A percentile compares a stretch with the other conserved stretches of the same genome.
These are phyloP conservation scores for Saccharomyces uvarum DNA, from an alignment of 1,139 yeast species.

Conservation along the genomic window DNA sequence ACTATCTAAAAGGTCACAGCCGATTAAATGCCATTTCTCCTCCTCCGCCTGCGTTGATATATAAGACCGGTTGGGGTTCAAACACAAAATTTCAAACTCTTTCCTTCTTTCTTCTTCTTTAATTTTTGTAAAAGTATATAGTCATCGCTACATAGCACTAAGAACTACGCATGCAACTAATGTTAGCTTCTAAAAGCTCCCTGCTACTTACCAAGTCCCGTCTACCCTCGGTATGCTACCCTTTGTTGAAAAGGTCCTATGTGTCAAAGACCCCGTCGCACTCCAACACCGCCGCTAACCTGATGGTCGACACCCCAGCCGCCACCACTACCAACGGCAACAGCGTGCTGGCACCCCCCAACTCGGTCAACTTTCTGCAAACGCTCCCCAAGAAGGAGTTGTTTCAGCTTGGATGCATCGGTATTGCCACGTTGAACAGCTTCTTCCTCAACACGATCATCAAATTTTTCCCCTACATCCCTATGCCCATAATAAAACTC, in stretches of 20 bases:
- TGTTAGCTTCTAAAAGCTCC: background rate
- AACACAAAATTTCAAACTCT: background rate
- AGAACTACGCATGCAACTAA: background rate
- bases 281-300: background rate
- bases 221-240: background rate
- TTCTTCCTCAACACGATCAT: conserved; percentile 54
- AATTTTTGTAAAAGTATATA: background rate
- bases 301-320: conserved; percentile 1
- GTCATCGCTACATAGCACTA: background rate
- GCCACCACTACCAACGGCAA: background rate
- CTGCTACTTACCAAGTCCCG: background rate
- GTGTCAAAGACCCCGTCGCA: background rate
- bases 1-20: background rate
- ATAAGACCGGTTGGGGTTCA: background rate
- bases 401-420: conserved; percentile 57
- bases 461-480: conserved; percentile 66
- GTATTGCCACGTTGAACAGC: conserved; percentile 58
- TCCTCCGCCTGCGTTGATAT: background rate
- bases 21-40: background rate
- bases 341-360: conserved; percentile 14
- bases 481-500: conserved; percentile 59
- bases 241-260: background rate
- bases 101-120: background rate
- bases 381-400: conserved; percentile 35
- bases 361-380: conserved; percentile 29